Base-by-base conservation (phyloP, 257 asterid species). In the Gynochthodes officinalis region DNA sequence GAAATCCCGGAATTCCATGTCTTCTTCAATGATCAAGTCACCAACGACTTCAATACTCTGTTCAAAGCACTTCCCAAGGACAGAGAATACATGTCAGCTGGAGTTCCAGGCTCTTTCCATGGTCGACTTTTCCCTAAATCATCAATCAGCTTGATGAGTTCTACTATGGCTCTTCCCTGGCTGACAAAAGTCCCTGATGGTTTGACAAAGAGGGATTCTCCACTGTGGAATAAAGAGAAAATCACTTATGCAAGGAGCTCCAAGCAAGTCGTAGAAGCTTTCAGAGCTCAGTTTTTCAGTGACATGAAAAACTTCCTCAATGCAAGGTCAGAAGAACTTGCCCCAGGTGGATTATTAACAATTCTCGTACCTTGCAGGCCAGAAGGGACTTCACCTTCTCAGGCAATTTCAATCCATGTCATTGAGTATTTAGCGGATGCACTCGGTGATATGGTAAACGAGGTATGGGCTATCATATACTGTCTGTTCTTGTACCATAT, bases 51-150 rank as follows among this genome's bases (percentile, higher is more conserved):
- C 63, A 39, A 70, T 19, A 55, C 74, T 12, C 62, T 70, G 1
- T 70, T 55, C 49, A 33, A 19, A 19, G 16, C 66, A 28, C 66
- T 70, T 15, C 74, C 74, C 0, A 11, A 11, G 5, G 66, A 16
- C 30, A 70, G 67, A 18, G 52, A 55, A 25, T 70, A 70, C 74
- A n/a, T 18, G 15, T 66, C 66, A 6, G 74, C 74, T 2, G 74
- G 74, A 53, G 74, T 70, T 55, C 74, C 74, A 0, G 74, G 74
- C 12, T 50, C 63, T 23, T 69, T 69, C 52, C 63, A 69, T 7
- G 58, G 49, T 6, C 5, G 60, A 5, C 42, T 70, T 8, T 70
- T 70, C 43, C 74, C 74, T 1, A 55, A 55, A 7, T 37, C 52
- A 0, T 55, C 66, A 3, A n/a, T 70, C 35, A 55, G 40, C n/a